Conservation (phyloP, 805 yeast genomes). For the Candida schatavii region DNA sequence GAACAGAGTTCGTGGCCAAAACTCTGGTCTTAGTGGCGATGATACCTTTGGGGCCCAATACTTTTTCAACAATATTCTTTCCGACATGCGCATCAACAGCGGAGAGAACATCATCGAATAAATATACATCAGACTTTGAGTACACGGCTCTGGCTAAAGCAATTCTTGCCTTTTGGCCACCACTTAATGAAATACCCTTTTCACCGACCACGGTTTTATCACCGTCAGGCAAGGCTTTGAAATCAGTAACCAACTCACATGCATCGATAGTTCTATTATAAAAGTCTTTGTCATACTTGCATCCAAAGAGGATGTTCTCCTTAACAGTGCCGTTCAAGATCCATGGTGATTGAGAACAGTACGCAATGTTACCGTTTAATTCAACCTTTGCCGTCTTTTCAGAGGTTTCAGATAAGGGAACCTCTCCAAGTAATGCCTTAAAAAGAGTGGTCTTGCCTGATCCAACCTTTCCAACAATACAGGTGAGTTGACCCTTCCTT, state of each 20-base stretch:
- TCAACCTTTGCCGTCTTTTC: constrained; percentile 15
- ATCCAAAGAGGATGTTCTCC: constrained; percentile 40
- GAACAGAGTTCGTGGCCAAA: constrained; percentile 39
- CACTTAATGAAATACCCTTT: constrained; percentile 41
- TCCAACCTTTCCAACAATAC: constrained; percentile 43
- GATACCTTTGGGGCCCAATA: constrained; percentile 30
- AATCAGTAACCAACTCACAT: constrained; percentile 35
- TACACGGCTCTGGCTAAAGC: constrained; percentile 43
- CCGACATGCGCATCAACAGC: constrained; percentile 46
- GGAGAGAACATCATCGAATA: constrained; percentile 41
- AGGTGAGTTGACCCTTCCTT: constrained; percentile 32
- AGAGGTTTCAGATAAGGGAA: constrained; percentile 16
- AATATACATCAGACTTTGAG: constrained; percentile 36
- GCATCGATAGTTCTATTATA: constrained; percentile 34
- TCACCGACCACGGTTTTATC: constrained; percentile 44
- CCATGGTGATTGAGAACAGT: constrained; percentile 42
- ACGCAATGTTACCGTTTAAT: constrained; percentile 34
- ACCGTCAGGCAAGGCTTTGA: constrained; percentile 36
- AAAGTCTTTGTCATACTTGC: constrained; percentile 26
- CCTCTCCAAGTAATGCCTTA: constrained; percentile 33
- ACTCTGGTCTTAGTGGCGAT: constrained; percentile 32
- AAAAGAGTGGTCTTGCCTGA: constrained; percentile 39
- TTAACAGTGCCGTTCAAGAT: constrained; percentile 38
- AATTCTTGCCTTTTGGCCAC: constrained; percentile 43
- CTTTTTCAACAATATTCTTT: constrained; percentile 28